Base-by-base conservation (phyloP, 805 yeast genomes). In the Ogataea nakhonphanomensis region DNA sequence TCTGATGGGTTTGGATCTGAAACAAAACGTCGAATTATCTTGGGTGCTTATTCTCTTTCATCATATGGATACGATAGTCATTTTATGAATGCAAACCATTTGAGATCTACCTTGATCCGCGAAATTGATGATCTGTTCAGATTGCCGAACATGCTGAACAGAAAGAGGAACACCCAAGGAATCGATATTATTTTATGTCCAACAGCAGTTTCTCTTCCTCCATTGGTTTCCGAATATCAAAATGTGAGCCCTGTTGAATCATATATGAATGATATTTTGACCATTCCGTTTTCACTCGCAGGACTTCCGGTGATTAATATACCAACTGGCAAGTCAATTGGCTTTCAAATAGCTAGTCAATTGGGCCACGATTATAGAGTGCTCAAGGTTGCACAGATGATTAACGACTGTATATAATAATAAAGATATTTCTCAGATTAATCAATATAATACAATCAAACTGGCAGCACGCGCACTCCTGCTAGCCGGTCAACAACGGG, bases 211-310 rank as follows among this genome's bases (percentile, higher is more conserved):
- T 10, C 53, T 54, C 11, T 82, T 91, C 11, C 84, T 77, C 22
- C 69, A 67, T 6, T 47, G 8, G 34, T 51, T 2, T 41, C 53
- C 2, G 55, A 54, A 2, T 54, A 41, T 28, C n/a, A 33, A 7
- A 43, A 41, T 3, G 25, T 44, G 7, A 41, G 41, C 15, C 73
- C 83, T 3, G 68, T 83, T 4, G 77, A 77, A 33, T 73, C 82
- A 12, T 89, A 84, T 52, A 69, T 82, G 38, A 85, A 88, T 59
- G 99, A 93, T 61, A 78, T 84, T 0, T 71, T 89, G 41, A 87
- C 96, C 0, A 84, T 89, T 4, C 97, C 99, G 0, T 84, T 93
- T 29, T 89, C 95, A 1, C 63, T 95, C 43, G 95, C 95, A 0
- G 98, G 98, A 0, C 59, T 91, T 2, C 99, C 99, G 1, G 78